Evolutionary conservation across 1,284 basidiomycete genomes (phyloP).

Genomic region (Cerrena zonata): DNA sequence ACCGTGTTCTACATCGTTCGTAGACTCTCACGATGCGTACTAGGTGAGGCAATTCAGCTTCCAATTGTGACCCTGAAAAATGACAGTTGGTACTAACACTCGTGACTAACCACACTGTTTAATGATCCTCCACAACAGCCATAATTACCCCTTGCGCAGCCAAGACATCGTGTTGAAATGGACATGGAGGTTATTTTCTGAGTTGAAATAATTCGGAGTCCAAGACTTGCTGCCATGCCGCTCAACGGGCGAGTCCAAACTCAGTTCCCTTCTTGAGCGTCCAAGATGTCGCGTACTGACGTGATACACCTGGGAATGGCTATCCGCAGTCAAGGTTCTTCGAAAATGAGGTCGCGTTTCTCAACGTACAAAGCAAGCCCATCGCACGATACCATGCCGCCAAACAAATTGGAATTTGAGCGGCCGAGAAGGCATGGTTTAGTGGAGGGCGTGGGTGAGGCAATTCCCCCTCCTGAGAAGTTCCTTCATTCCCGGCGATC

Average conservation of each 20-base stretch:
- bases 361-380: neutral
- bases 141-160: too few relatives aligned
- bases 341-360: neutral
- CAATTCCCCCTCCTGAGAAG: too few relatives aligned
- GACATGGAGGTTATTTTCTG: too few relatives aligned
- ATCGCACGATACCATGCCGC: neutral
- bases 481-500: too few relatives aligned
- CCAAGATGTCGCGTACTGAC: neutral
- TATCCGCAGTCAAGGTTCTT: neutral
- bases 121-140: too few relatives aligned
- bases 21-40: neutral
- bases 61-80: neutral
- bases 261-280: too few relatives aligned
- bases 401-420: neutral
- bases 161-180: too few relatives aligned
- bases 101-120: too few relatives aligned
- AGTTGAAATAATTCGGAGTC: neutral
- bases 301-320: neutral
- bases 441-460: neutral
- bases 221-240: neutral
- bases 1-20: neutral
- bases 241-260: neutral
- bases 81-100: too few relatives aligned
- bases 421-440: neutral
- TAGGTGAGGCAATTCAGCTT: neutral